These are phyloP conservation scores for Erysimum cheiranthoides DNA, from an alignment of 345 rosid genomes.

Conservation along the genomic window DNA sequence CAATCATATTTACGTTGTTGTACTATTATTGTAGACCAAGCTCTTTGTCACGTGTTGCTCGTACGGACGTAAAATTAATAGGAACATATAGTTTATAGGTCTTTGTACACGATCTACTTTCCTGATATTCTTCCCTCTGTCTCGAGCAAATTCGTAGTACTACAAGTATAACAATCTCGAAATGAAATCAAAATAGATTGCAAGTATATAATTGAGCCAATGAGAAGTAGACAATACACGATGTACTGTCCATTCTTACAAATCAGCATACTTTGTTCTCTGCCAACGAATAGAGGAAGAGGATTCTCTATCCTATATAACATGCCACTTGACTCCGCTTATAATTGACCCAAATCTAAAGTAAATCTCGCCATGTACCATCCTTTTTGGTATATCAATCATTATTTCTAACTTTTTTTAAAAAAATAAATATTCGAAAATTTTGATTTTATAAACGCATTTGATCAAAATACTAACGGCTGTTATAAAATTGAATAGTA, in stretches of 20 bases:
- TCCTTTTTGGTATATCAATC: constrained; percentile 3
- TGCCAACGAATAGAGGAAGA: constrained; percentile 9
- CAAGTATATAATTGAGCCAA: constrained; percentile 27
- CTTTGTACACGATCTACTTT: background rate
- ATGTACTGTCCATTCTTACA: constrained; percentile 20
- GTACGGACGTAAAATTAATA: background rate
- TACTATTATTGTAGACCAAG: constrained; percentile 3
- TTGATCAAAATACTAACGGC: background rate
- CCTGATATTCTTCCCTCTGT: background rate
- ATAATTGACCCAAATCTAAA: constrained; percentile 29
- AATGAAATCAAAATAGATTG: constrained; percentile 28
- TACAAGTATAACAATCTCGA: constrained; percentile 15
- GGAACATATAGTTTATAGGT: background rate
- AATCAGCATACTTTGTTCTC: constrained; percentile 23
- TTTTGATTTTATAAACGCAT: background rate
- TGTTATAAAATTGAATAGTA: too few species aligned
- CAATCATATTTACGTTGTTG: background rate
- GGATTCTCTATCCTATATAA: constrained; percentile 6
- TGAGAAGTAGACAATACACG: constrained; percentile 28
- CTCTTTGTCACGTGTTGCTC: background rate
- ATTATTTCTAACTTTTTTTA: background rate
- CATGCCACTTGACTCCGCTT: constrained; percentile 9
- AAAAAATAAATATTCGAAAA: too few species aligned
- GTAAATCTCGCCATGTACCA: constrained; percentile 15
- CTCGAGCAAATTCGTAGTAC: constrained; percentile 21